A percentile compares a stretch with the other conserved stretches of the same genome.
These are phyloP conservation scores for Penicillium roqueforti DNA, from an alignment of 495 filamentous ascomycete species.

Conservation along the genomic window DNA sequence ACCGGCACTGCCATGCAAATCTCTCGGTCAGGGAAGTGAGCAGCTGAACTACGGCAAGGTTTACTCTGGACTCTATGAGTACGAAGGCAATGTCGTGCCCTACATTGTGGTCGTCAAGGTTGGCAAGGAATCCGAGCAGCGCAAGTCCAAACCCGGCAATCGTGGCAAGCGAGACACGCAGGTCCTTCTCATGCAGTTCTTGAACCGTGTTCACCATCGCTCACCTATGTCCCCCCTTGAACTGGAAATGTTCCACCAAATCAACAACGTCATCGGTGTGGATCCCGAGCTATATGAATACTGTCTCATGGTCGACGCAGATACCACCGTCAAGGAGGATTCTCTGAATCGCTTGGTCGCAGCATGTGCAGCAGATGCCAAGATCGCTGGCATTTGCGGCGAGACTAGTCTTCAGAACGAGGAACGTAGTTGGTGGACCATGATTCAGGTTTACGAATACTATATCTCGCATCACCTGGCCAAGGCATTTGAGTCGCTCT, in stretches of 20 bases:
- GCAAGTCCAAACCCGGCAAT: slow-evolving; percentile 90
- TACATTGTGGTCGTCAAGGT: slow-evolving; percentile 96
- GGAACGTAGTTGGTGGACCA: slow-evolving; percentile 93
- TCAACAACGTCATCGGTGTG: slow-evolving; percentile 98
- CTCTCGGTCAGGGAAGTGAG: slow-evolving; percentile 81
- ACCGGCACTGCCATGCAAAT: slow-evolving; percentile 86
- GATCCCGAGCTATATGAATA: slow-evolving; percentile 98
- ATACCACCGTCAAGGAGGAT: slow-evolving; percentile 92
- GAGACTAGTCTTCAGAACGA: slow-evolving; percentile 97
- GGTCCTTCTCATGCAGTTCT: slow-evolving; percentile 76
- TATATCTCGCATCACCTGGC: slow-evolving; percentile 92
- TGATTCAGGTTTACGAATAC: slow-evolving; percentile 99
- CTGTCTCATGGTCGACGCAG: slow-evolving; percentile 94
- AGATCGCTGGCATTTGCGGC: slow-evolving; percentile 95
- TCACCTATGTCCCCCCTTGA: slow-evolving; percentile 91
- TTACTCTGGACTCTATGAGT: slow-evolving; percentile 97
- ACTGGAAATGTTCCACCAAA: slow-evolving; percentile 96
- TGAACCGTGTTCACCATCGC: slow-evolving; percentile 95
- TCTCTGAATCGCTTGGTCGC: slow-evolving; percentile 89
- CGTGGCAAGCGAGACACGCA: slow-evolving; percentile 98
- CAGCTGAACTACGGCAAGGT: slow-evolving; percentile 98
- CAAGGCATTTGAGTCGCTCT: slow-evolving; percentile 93
- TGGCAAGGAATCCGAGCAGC: slow-evolving; percentile 92
- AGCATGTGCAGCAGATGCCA: slow-evolving; percentile 87
- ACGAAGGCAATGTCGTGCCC: slow-evolving; percentile 93